Evolutionary conservation across 768 basidiomycete species (phyloP).

Genomic region (Auricularia auricula-judae): DNA sequence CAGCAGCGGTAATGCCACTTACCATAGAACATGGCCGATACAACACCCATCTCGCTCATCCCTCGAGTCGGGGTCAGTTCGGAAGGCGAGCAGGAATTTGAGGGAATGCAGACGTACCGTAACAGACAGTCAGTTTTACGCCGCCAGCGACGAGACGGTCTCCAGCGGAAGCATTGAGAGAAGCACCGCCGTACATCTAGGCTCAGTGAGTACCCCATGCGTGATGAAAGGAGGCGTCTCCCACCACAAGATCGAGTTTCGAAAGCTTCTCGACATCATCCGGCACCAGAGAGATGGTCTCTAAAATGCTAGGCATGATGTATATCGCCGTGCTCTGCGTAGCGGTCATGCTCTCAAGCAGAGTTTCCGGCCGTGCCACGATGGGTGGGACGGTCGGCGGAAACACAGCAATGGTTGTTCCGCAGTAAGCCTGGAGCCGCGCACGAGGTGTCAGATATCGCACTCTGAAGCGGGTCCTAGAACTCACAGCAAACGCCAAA

Average conservation of each 20-base stretch:
- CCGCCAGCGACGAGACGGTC: slow-evolving; percentile 9
- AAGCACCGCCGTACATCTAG: slow-evolving; percentile 16
- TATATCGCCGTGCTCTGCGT: background rate
- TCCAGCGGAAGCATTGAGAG: slow-evolving; percentile 13
- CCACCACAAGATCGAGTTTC: background rate
- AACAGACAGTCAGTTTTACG: background rate
- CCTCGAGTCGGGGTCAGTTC: background rate
- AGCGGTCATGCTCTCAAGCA: background rate
- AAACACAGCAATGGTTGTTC: background rate
- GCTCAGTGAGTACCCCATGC: background rate
- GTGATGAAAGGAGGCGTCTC: background rate
- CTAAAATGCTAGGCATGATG: background rate
- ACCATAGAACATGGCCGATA: background rate
- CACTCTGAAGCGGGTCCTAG: background rate
- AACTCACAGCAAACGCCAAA: background rate
- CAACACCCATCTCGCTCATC: background rate
- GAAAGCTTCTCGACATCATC: background rate
- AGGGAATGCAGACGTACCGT: background rate
- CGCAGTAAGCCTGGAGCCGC: background rate
- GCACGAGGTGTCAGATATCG: background rate
- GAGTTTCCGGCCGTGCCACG: background rate
- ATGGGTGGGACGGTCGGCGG: background rate
- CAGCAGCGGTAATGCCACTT: background rate
- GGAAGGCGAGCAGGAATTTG: background rate
- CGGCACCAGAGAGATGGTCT: background rate